Evolutionary conservation across 805 yeast genomes (phyloP).

Genomic region (Lipomyces sp.): DNA sequence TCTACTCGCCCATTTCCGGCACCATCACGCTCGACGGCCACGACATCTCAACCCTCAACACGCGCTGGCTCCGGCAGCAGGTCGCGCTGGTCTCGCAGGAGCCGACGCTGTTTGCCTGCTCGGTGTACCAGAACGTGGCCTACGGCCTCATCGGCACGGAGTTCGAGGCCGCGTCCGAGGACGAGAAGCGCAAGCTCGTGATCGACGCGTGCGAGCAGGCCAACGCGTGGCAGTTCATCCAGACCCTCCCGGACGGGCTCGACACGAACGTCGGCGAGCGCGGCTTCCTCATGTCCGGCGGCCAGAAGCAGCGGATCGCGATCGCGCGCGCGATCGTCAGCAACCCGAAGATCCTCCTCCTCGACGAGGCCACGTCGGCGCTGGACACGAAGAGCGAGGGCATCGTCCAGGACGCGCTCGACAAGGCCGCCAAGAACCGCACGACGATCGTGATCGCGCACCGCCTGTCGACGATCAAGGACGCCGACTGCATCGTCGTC

Average conservation of each 20-base stretch:
- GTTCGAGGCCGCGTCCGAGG: slow-evolving; percentile 38
- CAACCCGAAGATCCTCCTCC: slow-evolving; percentile 52
- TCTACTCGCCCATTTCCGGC: slow-evolving; percentile 55
- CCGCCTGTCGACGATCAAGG: slow-evolving; percentile 49
- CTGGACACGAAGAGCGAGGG: slow-evolving; percentile 61
- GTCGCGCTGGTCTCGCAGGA: slow-evolving; percentile 66
- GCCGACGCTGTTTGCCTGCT: slow-evolving; percentile 61
- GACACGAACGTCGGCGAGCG: slow-evolving; percentile 53
- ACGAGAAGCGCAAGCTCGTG: slow-evolving; percentile 40
- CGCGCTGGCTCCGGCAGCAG: slow-evolving; percentile 50
- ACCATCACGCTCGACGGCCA: slow-evolving; percentile 48
- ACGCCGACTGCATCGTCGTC: slow-evolving; percentile 50
- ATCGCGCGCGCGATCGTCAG: slow-evolving; percentile 58
- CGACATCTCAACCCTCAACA: slow-evolving; percentile 47
- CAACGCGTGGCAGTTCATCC: slow-evolving; percentile 50
- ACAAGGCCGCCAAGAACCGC: slow-evolving; percentile 32
- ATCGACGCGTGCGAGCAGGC: slow-evolving; percentile 49
- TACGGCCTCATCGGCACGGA: slow-evolving; percentile 55
- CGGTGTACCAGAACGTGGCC: slow-evolving; percentile 73
- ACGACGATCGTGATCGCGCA: slow-evolving; percentile 55
- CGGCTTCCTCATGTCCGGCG: slow-evolving; percentile 61
- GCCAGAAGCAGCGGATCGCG: slow-evolving; percentile 65
- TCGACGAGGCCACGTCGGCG: slow-evolving; percentile 69
- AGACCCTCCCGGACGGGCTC: slow-evolving; percentile 50
- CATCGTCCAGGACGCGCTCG: slow-evolving; percentile 53